These are phyloP conservation scores for Chrysosporium queenslandicum DNA, from an alignment of 2,329 filamentous ascomycete species.

Conservation along the genomic window DNA sequence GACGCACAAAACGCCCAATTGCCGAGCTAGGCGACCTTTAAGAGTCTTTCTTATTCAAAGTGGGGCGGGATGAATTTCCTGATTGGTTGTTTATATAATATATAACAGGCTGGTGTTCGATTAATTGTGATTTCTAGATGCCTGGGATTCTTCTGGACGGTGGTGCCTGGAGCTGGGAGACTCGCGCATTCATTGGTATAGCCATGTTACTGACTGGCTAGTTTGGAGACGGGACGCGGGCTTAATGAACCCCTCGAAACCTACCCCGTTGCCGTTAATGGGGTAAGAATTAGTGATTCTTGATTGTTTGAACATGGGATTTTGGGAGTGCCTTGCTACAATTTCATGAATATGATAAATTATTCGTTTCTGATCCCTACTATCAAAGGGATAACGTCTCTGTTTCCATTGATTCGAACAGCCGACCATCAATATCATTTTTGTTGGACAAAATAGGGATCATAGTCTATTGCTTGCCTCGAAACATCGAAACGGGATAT, in stretches of 20 bases:
- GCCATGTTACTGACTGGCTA: background rate
- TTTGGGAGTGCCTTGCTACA: no score
- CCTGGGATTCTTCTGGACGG: background rate
- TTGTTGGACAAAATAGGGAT: no score
- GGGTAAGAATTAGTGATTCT: background rate
- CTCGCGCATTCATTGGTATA: background rate
- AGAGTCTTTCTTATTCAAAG: background rate
- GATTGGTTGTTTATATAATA: background rate
- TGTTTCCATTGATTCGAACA: no score
- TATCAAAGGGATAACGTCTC: no score
- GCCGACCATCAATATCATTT: no score
- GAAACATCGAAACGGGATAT: no score
- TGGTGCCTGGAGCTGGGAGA: background rate
- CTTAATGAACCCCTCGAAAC: background rate
- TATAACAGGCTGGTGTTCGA: background rate
- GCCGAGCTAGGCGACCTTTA: conserved; percentile 16
- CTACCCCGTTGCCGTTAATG: background rate
- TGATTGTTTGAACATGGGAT: background rate
- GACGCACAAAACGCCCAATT: background rate
- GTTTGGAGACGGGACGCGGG: background rate
- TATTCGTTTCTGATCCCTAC: no score
- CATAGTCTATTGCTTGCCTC: no score
- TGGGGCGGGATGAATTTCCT: background rate
- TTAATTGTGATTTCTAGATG: background rate
- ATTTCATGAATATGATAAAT: no score